Base-by-base conservation (phyloP, 2,329 filamentous ascomycete genomes). In the Aspergillus sp. region DNA sequence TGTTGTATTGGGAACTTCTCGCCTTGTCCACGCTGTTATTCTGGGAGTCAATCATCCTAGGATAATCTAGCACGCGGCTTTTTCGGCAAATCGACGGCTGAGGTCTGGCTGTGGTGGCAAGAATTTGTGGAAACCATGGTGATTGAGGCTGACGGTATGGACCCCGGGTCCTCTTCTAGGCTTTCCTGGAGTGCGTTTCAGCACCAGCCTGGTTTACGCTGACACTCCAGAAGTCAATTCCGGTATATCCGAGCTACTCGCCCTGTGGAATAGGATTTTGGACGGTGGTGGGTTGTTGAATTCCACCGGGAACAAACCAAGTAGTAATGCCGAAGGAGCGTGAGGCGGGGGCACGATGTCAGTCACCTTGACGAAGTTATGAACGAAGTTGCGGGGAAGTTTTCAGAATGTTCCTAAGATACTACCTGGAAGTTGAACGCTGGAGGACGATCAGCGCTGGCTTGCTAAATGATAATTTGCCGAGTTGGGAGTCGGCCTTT, bases 1-100 rank as follows among this genome's bases (percentile, higher is more conserved):
- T 36, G 62, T 50, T 44, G n/a, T 48, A 41, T 45, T 24, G 45
- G 22, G 20, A 22, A 38, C 62, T 60, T 64, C 58, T 58, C 61
- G 22, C 8, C 5, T 49, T 32, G 12, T 49, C 5, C 30, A 34
- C 4, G 30, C 6, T 22, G 32, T 43, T 24, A 22, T 56, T 24
- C n/a, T 34, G 36, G 13, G 26, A 38, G 18, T 12, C 22, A 15
- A 2, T 43, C 18, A 43, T 18, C 4, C 26, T 17, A n/a, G 11
- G 43, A 47, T 22, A 47, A 12, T 43, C 17, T 30, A 5, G 22
- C 26, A 30, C 42, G 18, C 11, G 41, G 18, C 41, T 30, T 30
- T 30, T 30, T 11, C 8, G 26, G 26, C 26, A 4, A 3, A 9
- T 30, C 8, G 26, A 9, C 9, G 26, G 26, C 26, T 30, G 26